Evolutionary conservation across 2,329 filamentous ascomycete genomes (phyloP).

Genomic region (Ophiocordyceps australis): DNA sequence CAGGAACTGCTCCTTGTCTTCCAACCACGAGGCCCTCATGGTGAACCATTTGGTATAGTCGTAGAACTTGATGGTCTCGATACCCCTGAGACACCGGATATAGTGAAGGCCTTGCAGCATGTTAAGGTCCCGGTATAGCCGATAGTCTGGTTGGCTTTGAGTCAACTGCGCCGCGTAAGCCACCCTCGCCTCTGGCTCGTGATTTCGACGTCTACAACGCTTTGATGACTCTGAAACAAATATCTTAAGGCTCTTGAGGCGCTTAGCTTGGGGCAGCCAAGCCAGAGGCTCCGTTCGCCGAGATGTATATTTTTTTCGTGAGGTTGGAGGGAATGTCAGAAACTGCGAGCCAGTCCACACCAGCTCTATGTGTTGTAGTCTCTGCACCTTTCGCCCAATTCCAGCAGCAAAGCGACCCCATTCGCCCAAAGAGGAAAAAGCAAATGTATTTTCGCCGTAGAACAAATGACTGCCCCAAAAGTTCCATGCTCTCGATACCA

Average conservation of each 20-base stretch:
- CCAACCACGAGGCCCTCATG: too few species aligned
- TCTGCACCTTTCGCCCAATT: slow-evolving; percentile 15
- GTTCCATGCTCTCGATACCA: slow-evolving; percentile 20
- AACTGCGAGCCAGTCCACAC: slow-evolving; percentile 20
- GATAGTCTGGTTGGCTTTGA: slow-evolving; percentile 18
- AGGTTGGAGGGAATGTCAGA: slow-evolving; percentile 6
- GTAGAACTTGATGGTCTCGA: slow-evolving; percentile 20
- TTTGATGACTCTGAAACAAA: slow-evolving; percentile 18
- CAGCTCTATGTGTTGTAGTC: slow-evolving; percentile 24
- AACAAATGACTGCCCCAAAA: slow-evolving; percentile 23
- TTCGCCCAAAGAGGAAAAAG: slow-evolving; percentile 34
- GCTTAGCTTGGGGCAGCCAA: slow-evolving; percentile 15
- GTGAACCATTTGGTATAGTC: slow-evolving; percentile 12
- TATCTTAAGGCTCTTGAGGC: slow-evolving; percentile 20
- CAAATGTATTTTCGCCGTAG: slow-evolving; percentile 29
- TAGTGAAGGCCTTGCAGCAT: slow-evolving; percentile 25
- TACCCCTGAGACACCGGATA: slow-evolving; percentile 22
- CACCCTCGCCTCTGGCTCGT: slow-evolving; percentile 13
- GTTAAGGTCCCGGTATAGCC: slow-evolving; percentile 16
- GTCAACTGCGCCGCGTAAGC: slow-evolving; percentile 12
- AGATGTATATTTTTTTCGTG: slow-evolving; percentile 10
- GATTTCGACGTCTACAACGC: slow-evolving; percentile 12
- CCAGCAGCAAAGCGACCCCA: slow-evolving; percentile 22
- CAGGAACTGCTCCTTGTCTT: neutral
- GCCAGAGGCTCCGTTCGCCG: slow-evolving; percentile 16